phyloP scores from a whole-genome alignment of 371 early-diverging fungal genomes.

The Mortierella sp. region DNA sequence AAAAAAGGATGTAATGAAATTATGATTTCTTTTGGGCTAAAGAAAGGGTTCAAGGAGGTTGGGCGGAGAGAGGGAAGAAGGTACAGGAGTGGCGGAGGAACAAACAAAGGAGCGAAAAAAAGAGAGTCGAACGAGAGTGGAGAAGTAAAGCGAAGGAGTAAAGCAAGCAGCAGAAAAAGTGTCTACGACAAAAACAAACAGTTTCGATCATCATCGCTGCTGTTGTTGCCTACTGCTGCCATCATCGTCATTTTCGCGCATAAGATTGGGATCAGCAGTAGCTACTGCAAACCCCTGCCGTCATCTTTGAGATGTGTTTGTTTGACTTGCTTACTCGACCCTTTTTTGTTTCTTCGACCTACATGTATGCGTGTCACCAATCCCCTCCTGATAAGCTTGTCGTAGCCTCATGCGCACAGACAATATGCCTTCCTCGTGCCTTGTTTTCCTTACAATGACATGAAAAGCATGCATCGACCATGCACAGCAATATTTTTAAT shows the following conservation, averaged over 20 bases:
- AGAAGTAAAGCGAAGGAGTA: neutral
- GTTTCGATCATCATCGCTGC: neutral
- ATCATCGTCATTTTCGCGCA: neutral
- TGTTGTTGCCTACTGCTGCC: neutral
- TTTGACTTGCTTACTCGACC: neutral
- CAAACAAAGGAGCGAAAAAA: neutral
- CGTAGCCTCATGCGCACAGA: neutral
- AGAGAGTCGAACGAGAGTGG: neutral
- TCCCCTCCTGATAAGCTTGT: neutral
- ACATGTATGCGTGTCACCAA: neutral
- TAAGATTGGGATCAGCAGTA: neutral
- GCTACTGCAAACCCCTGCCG: neutral
- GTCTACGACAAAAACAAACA: neutral
- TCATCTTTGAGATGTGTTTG: neutral
- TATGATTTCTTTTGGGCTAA: neutral
- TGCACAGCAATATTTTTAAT: neutral
- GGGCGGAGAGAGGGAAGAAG: neutral
- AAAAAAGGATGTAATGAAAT: neutral
- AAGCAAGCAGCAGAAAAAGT: neutral
- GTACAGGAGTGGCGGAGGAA: neutral
- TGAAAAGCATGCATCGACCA: too few species aligned
- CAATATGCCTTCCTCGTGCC: neutral
- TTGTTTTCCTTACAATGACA: too few species aligned
- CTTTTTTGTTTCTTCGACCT: neutral
- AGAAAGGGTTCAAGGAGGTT: constrained; percentile 8